Evolutionary conservation across 2,329 filamentous ascomycete species (phyloP), one percentile per base, ranked within the genome.

Genomic region (Scytalidium sp.): DNA sequence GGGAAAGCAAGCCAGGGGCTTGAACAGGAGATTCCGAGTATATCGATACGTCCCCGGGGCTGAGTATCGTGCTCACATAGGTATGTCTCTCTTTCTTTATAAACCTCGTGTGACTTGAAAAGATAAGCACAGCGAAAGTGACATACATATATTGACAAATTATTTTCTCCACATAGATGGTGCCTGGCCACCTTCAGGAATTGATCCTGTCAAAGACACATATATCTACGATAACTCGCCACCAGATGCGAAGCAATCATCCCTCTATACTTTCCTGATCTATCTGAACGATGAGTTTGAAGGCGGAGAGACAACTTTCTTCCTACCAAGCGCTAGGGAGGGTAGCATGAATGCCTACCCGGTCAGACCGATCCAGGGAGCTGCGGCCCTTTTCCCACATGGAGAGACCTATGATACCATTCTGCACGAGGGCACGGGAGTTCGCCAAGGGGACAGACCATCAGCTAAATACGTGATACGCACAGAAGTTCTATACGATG

Each of bases 261-360:
- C 83, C 0, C 69, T 88, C 2, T 88, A 85, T 56, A 88, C 84
- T 0, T 87, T 88, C 60, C 65, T 88, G 15, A 75, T 88, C 2
- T 88, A 88, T 56, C 71, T 88, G 2, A 87, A 87, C 45, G 84
- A 88, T 53, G 84, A 88, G 50, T 88, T 88, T 47, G 80, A 85
- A 56, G 84, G 82, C 9, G 85, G 85, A 20, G 84, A 88, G 64
- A 88, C 85, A 0, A 87, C 83, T 0, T 88, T 86, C 60, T 88
- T 88, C 64, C 65, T 87, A 3, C 85, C 85, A 0, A 83, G 79
- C 3, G 72, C 78, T 0, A 72, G 75, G 17, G 85, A 89, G 54
- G 85, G 85, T 1, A 76, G 75, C 1, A 75, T 89, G 56, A 87
- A 88, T 56, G 85, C 85, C 0, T 87, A 88, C 56, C 81, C 83